phyloP scores from a whole-genome alignment of 1,284 basidiomycete genomes.

The Ustilago lituana region DNA sequence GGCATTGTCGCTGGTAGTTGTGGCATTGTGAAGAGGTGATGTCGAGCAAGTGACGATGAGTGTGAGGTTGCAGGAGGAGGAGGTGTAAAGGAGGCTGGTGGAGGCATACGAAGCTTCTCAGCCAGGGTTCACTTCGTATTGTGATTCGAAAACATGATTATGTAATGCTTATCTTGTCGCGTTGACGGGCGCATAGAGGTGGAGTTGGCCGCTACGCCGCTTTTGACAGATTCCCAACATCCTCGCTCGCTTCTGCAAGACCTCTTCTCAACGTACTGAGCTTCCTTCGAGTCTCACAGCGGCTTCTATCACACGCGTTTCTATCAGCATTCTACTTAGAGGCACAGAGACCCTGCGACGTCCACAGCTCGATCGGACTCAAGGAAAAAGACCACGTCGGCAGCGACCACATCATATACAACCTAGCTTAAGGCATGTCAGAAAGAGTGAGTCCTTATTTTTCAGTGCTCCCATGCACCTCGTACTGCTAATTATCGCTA shows the following conservation, averaged over 20 bases:
- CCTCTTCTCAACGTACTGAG: not conserved
- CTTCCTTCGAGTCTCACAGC: too few species aligned
- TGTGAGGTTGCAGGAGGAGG: not conserved
- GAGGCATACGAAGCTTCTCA: conserved; percentile 25
- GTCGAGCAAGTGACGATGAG: not conserved
- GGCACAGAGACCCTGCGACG: too few species aligned
- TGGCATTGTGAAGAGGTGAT: conserved; percentile 8
- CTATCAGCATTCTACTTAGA: too few species aligned
- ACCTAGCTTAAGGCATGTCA: conserved; percentile 15
- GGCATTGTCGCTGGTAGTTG: conserved; percentile 3
- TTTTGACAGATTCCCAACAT: conserved; percentile 9
- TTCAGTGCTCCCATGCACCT: too few species aligned
- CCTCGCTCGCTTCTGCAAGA: too few species aligned
- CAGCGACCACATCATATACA: not conserved
- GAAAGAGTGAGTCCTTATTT: conserved; percentile 45
- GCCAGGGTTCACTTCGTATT: too few species aligned
- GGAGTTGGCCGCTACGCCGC: conserved; percentile 6
- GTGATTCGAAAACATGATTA: conserved; percentile 18
- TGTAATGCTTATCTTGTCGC: conserved; percentile 20
- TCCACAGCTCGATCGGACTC: too few species aligned
- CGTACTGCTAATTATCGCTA: too few species aligned
- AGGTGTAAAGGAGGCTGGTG: conserved; percentile 7
- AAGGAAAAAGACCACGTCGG: too few species aligned
- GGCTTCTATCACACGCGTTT: too few species aligned
- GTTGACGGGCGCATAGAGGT: not conserved